Base-by-base conservation (phyloP, 495 filamentous ascomycete species). In the Bryoglossum gracile region DNA sequence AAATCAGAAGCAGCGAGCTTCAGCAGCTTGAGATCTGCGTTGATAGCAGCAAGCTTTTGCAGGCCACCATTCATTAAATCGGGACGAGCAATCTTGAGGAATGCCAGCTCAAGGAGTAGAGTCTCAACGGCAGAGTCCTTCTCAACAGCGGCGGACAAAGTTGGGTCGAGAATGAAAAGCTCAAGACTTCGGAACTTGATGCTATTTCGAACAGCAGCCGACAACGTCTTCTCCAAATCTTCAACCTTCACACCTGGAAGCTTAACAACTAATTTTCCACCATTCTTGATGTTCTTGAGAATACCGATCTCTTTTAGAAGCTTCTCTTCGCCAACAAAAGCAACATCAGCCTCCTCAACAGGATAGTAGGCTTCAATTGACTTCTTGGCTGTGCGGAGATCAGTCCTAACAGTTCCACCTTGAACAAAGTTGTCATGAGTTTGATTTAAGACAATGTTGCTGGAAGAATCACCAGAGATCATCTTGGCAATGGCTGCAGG, bases 181-280 rank as follows among this genome's bases (percentile, higher is more conserved):
- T 83, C 64, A 33, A 89, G 65, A 1, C 71, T 73, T 60, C 84
- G 88, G 50, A 77, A 66, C 26, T 79, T 77, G 40, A 97, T 66
- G 19, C 72, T 74, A 53, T 83, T 83, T 48, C 80, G 78, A 39
- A 89, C 76, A 16, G 64, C 50, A 13, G 72, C 70, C 2, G 87
- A 79, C 24, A 98, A 73, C 59, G 83, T 89, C 74, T 90, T 95
- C 68, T 96, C 94, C 3, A 91, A 62, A 24, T 96, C 91, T 22
- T 91, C 91, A 38, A 86, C 79, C 66, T 90, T 94, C 51, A 85
- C 74, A 43, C 79, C 83, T 9, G 87, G 77, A 14, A 87, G 73
- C 52, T 78, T 87, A 5, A 95, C 51, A 47, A 97, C 74, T 35
- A 98, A 52, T 50, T 80, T 84, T 28, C 82, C 85, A 43, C 78